Percentiles rank a stretch among this genome's conserved stretches.
Evolutionary conservation across 345 rosid genomes (phyloP).

Genomic region (Brassica napus): DNA sequence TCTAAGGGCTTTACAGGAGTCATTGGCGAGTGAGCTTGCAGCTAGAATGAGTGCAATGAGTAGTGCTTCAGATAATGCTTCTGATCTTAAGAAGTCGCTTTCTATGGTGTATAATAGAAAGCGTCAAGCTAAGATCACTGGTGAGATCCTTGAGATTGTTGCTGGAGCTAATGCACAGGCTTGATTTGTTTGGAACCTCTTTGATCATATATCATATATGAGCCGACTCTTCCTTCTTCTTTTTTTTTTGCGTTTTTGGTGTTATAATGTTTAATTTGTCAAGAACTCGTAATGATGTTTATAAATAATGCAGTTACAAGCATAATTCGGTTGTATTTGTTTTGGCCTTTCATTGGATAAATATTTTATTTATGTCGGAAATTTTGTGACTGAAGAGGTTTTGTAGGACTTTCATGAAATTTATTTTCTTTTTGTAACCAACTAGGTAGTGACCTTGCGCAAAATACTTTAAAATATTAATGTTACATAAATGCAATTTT

Average conservation of each 20-base stretch:
- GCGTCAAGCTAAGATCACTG: conserved; percentile 96
- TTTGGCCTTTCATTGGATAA: conserved; percentile 32
- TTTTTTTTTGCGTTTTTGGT: neutral
- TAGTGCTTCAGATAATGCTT: conserved; percentile 79
- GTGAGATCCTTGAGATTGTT: conserved; percentile 94
- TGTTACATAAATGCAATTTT: no score
- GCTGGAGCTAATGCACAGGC: conserved; percentile 83
- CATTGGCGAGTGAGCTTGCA: conserved; percentile 91
- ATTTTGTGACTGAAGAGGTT: no score
- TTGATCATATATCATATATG: neutral
- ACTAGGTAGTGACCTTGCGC: no score
- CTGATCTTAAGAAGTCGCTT: conserved; percentile 67
- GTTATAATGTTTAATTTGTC: conserved; percentile 23
- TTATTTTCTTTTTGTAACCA: no score
- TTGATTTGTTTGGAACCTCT: conserved; percentile 29
- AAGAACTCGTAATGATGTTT: conserved; percentile 16
- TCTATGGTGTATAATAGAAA: conserved; percentile 67
- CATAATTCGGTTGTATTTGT: conserved; percentile 29
- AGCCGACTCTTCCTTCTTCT: conserved; percentile 3
- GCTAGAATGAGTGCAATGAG: conserved; percentile 97
- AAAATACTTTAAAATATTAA: no score
- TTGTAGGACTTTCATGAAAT: no score
- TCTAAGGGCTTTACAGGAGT: conserved; percentile 91
- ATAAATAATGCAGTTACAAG: conserved; percentile 26
- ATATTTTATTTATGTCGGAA: neutral